These are phyloP conservation scores for Sarcodon sp. DNA, from an alignment of 768 basidiomycete species.

Conservation along the genomic window DNA sequence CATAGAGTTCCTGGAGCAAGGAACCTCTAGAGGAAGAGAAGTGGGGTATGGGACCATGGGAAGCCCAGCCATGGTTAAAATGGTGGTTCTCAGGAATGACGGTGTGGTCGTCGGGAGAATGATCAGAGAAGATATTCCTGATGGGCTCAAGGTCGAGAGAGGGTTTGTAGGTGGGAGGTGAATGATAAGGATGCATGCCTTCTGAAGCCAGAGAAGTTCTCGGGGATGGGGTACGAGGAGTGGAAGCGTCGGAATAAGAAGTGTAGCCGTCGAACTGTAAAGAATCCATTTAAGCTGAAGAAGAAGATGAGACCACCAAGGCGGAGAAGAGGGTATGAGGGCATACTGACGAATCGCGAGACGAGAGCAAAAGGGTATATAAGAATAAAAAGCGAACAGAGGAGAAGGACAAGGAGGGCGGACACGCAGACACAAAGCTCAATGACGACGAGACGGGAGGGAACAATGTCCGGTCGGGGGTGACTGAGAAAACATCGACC, in stretches of 20 bases:
- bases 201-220: conserved; percentile 20
- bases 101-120: conserved; percentile 26
- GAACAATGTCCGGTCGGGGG: no score
- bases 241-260: conserved; percentile 56
- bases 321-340: conserved; percentile 1
- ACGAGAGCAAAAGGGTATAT: not conserved
- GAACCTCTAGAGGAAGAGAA: conserved; percentile 32
- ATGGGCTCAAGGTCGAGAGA: conserved; percentile 29
- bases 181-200: conserved; percentile 19
- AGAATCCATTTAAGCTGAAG: conserved; percentile 24
- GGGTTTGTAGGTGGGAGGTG: conserved; percentile 25
- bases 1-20: conserved; percentile 63
- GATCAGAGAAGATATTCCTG: conserved; percentile 38
- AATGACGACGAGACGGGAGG: not conserved
- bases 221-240: conserved; percentile 67
- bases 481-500: not conserved
- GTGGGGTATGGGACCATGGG: conserved; percentile 20
- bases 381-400: not conserved
- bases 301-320: conserved; percentile 3
- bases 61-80: conserved; percentile 15
- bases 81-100: conserved; percentile 25
- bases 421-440: not conserved
- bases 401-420: not conserved
- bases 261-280: conserved; percentile 46
- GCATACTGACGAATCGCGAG: not conserved